Conservation (phyloP, 169 alveolate species). For the Cryptosporidium viatorum region DNA sequence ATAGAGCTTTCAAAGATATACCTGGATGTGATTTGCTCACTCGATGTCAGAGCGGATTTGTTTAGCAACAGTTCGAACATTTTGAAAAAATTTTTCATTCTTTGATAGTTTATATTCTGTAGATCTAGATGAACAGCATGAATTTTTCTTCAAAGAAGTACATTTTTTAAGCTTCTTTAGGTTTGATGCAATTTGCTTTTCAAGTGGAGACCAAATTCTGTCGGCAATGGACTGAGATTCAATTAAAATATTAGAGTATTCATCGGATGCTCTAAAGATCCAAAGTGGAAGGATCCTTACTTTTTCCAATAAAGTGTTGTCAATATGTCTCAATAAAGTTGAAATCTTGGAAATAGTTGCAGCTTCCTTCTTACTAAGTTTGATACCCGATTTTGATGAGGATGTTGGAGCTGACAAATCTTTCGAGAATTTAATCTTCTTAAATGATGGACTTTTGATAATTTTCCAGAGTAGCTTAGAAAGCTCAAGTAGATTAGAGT, state of each 20-base stretch:
- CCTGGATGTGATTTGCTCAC: not conserved
- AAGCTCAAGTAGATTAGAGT: conserved; percentile 19
- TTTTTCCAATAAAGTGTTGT: conserved; percentile 27
- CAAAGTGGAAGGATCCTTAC: conserved; percentile 31
- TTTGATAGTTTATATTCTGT: not conserved
- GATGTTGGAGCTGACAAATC: not conserved
- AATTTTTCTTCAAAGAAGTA: not conserved
- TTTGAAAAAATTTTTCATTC: not conserved
- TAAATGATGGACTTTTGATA: conserved; percentile 8
- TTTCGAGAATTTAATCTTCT: not conserved
- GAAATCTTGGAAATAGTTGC: not conserved
- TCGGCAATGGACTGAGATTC: not conserved
- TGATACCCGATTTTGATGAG: not conserved
- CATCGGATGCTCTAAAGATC: conserved; percentile 8
- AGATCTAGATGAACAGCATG: not conserved
- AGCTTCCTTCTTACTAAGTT: not conserved
- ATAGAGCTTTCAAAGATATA: not conserved
- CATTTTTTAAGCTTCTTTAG: not conserved
- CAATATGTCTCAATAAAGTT: conserved; percentile 1
- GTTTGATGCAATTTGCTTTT: not conserved
- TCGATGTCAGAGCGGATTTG: conserved; percentile 7
- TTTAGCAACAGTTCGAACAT: not conserved
- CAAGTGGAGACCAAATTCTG: conserved; percentile 43
- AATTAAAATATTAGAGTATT: conserved; percentile 4
- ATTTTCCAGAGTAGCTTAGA: conserved; percentile 23